These are phyloP conservation scores for Penicillium fimorum DNA, from an alignment of 495 filamentous ascomycete species.

Conservation along the genomic window DNA sequence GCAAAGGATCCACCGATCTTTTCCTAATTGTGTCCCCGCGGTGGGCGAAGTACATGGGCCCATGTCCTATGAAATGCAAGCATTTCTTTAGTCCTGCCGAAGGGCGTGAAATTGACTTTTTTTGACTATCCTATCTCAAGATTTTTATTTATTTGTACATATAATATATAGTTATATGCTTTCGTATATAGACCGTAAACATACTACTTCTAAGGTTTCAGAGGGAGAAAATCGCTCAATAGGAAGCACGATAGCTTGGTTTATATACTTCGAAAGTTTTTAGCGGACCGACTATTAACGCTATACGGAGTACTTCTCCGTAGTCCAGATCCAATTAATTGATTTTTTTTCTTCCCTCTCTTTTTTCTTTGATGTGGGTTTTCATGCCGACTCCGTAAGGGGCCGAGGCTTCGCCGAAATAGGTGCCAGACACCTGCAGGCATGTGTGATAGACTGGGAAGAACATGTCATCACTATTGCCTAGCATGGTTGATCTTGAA, in stretches of 20 bases:
- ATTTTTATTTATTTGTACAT: too few relatives aligned
- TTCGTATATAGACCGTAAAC: too few relatives aligned
- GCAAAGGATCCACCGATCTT: conserved; percentile 29
- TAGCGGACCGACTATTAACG: background rate
- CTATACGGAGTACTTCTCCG: background rate
- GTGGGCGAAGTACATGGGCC: conserved; percentile 28
- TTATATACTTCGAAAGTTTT: background rate
- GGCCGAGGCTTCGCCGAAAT: background rate
- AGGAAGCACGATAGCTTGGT: background rate
- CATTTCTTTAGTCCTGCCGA: conserved; percentile 32
- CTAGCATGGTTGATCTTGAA: background rate
- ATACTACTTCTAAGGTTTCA: background rate
- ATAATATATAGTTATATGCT: too few relatives aligned
- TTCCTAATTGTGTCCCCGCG: conserved; percentile 36
- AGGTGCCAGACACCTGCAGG: background rate
- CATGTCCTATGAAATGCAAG: conserved; percentile 17
- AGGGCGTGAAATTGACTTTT: conserved; percentile 41
- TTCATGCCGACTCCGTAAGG: too few relatives aligned
- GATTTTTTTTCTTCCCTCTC: background rate
- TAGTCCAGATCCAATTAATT: background rate
- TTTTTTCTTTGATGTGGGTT: background rate
- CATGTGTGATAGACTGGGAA: background rate
- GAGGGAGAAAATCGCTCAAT: background rate
- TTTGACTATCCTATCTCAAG: too few relatives aligned
- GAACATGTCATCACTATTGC: background rate